Conservation (phyloP, 225 moss, liverwort and hornwort genomes). For the Pseudoscleropodium purum region DNA sequence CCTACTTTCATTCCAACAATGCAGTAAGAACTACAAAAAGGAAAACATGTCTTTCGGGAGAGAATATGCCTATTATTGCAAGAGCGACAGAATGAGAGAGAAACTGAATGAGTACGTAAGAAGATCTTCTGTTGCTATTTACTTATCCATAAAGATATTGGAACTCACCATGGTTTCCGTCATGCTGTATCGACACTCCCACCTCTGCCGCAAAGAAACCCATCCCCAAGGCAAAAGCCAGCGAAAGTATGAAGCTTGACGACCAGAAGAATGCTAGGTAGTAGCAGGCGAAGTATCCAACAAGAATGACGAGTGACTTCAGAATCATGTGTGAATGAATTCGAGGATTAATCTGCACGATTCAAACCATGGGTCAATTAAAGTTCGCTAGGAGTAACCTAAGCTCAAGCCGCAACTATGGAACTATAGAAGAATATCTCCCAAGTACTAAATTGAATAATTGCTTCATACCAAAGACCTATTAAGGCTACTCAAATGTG, state of each 20-base stretch:
- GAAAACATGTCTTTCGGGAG: neutral
- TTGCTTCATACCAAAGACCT: neutral
- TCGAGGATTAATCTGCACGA: conserved; percentile 77
- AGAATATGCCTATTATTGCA: neutral
- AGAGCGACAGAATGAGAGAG: neutral
- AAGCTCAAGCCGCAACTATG: neutral
- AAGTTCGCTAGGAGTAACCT: neutral
- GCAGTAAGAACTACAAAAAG: neutral
- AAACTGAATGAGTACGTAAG: neutral
- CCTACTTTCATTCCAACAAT: neutral
- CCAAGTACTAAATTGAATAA: neutral
- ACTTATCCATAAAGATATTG: neutral
- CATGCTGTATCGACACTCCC: conserved; percentile 91
- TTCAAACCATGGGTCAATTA: neutral
- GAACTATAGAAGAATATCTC: neutral
- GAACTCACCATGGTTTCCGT: conserved; percentile 87
- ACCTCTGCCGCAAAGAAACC: conserved; percentile 97
- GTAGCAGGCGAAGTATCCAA: conserved; percentile 59
- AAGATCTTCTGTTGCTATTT: neutral
- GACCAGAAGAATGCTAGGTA: conserved; percentile 76
- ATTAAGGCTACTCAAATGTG: neutral
- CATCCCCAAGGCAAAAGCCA: conserved; percentile 55
- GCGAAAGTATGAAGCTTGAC: conserved; percentile 48
- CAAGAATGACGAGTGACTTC: conserved; percentile 63
- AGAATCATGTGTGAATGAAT: conserved; percentile 87